phyloP scores from a whole-genome alignment of 768 basidiomycete species.

The Phaeotremella skinneri region DNA sequence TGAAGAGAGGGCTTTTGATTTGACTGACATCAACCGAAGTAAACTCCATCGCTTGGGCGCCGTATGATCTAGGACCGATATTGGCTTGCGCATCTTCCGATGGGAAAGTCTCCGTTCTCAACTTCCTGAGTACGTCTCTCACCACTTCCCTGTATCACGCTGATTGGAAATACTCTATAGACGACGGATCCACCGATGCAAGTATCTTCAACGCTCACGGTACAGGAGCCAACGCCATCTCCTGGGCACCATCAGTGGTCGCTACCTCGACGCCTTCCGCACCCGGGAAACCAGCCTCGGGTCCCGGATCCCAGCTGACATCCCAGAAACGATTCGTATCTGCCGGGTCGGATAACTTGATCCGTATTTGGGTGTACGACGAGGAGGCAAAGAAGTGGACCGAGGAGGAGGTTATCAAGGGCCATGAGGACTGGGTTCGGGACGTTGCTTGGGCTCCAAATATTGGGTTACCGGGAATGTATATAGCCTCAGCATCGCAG shows the following conservation, averaged over 20 bases:
- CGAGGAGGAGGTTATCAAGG: conserved; percentile 84
- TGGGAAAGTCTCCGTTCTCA: conserved; percentile 91
- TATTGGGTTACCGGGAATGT: conserved; percentile 87
- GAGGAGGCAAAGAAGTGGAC: conserved; percentile 85
- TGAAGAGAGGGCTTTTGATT: neutral
- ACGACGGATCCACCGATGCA: conserved; percentile 93
- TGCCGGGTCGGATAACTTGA: conserved; percentile 93
- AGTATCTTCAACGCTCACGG: conserved; percentile 94
- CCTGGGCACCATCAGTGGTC: conserved; percentile 90
- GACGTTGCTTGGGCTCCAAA: conserved; percentile 99
- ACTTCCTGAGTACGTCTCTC: conserved; percentile 78
- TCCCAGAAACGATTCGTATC: conserved; percentile 88
- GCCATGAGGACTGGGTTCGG: conserved; percentile 95
- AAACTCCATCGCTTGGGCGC: conserved; percentile 98
- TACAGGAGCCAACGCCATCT: conserved; percentile 93
- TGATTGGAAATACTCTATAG: conserved; percentile 54
- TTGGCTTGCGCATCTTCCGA: conserved; percentile 96
- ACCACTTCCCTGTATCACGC: neutral
- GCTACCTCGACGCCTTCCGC: conserved; percentile 57
- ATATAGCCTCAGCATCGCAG: conserved; percentile 94
- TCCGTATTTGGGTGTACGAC: conserved; percentile 88
- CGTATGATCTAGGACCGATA: conserved; percentile 94
- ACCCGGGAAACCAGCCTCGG: conserved; percentile 50
- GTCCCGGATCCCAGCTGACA: conserved; percentile 47
- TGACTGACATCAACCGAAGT: conserved; percentile 57